phyloP scores from a whole-genome alignment of 371 early-diverging fungal species.

The Nematocida sp. region DNA sequence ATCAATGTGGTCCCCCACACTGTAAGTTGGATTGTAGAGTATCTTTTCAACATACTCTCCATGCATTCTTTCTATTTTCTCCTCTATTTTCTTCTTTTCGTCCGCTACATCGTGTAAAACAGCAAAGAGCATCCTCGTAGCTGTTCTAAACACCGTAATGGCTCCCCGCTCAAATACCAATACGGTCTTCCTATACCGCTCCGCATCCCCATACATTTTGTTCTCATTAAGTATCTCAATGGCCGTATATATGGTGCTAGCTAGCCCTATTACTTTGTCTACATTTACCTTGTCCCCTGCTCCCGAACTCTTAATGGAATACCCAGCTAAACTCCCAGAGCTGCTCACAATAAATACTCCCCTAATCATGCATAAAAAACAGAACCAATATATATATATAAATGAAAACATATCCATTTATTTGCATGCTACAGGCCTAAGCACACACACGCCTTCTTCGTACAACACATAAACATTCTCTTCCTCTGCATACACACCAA shows the following conservation, averaged over 20 bases:
- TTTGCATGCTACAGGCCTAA: constrained; percentile 3
- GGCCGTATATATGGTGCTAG: constrained; percentile 47
- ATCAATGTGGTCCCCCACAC: constrained; percentile 15
- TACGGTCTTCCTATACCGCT: neutral
- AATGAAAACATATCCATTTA: neutral
- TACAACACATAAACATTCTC: constrained; percentile 1
- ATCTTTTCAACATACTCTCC: constrained; percentile 3
- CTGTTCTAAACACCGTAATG: constrained; percentile 38
- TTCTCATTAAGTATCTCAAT: constrained; percentile 30
- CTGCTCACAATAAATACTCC: constrained; percentile 36
- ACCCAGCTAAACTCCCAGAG: constrained; percentile 23
- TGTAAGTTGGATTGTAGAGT: constrained; percentile 37
- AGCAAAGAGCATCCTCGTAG: constrained; percentile 30
- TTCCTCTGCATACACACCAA: neutral
- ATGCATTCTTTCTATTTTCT: neutral
- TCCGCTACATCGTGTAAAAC: constrained; percentile 24
- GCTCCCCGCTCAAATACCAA: neutral
- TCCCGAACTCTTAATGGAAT: neutral
- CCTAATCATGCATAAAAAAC: constrained; percentile 24
- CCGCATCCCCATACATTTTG: neutral
- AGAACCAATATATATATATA: neutral
- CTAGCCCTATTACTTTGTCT: constrained; percentile 40
- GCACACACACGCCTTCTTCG: constrained; percentile 3
- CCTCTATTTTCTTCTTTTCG: neutral
- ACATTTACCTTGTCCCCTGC: neutral